Conservation (phyloP, 1,284 basidiomycete species). For the Xanthoconium separans region DNA sequence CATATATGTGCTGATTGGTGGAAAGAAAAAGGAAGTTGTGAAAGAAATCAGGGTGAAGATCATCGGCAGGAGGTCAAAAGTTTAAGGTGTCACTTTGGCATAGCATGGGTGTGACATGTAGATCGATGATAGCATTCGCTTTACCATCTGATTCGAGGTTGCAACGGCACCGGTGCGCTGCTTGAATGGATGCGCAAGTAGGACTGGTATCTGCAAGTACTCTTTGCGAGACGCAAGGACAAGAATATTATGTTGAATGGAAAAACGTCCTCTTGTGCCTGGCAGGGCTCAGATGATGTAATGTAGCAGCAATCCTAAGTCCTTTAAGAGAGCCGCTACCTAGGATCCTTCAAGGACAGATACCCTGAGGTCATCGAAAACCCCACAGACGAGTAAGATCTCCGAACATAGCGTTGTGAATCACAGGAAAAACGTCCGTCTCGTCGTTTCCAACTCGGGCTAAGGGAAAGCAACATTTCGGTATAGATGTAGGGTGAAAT, state of each 20-base stretch:
- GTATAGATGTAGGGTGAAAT: background rate
- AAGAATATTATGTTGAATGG: too few species aligned
- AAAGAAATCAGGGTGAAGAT: background rate
- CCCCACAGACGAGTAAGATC: background rate
- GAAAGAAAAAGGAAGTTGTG: background rate
- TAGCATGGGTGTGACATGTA: too few species aligned
- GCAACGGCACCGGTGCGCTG: too few species aligned
- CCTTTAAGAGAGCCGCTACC: background rate
- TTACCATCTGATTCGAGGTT: too few species aligned
- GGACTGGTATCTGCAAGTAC: too few species aligned
- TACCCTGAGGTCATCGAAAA: background rate
- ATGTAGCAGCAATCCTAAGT: background rate
- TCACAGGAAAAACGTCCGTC: slow-evolving; percentile 79
- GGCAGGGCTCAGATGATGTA: too few species aligned
- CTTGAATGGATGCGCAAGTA: background rate
- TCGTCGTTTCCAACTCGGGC: slow-evolving; percentile 76
- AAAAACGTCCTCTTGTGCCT: too few species aligned
- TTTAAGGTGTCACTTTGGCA: too few species aligned
- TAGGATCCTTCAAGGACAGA: too few species aligned
- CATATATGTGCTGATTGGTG: background rate
- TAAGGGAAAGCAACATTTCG: slow-evolving; percentile 30
- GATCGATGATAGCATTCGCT: too few species aligned
- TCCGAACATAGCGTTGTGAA: background rate
- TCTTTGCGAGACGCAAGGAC: too few species aligned
- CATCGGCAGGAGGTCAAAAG: background rate